Conservation (phyloP, 2,329 filamentous ascomycete species). For the Aureobasidium sp. region DNA sequence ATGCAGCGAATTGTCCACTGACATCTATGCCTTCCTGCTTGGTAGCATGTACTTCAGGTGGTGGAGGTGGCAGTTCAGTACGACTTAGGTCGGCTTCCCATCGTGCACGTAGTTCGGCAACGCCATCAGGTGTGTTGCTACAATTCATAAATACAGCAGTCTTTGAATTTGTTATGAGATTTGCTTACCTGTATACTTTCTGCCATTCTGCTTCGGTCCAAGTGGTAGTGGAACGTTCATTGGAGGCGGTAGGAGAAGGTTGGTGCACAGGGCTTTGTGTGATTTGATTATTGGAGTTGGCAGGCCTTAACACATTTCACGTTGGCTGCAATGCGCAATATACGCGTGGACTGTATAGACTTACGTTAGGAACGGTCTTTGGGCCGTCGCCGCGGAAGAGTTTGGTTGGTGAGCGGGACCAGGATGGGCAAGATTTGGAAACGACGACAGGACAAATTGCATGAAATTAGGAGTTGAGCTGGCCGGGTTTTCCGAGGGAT, state of each 20-base stretch:
- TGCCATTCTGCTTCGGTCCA: conserved; percentile 15
- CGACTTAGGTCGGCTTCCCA: conserved; percentile 18
- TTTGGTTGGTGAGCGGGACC: neutral
- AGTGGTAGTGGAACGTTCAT: conserved; percentile 3
- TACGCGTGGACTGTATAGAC: conserved; percentile 7
- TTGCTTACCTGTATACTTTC: conserved; percentile 10
- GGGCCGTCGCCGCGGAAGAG: neutral
- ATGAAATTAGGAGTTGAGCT: conserved; percentile 12
- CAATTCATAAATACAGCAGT: neutral
- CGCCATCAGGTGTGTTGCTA: conserved; percentile 17
- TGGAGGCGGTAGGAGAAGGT: conserved; percentile 3
- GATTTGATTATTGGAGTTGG: conserved; percentile 9
- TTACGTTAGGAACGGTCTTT: conserved; percentile 14
- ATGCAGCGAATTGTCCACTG: neutral
- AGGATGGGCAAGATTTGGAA: conserved; percentile 1
- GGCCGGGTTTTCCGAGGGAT: neutral
- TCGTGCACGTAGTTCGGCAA: conserved; percentile 18
- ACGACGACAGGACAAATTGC: conserved; percentile 7
- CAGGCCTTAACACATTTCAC: neutral
- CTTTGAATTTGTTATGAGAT: neutral
- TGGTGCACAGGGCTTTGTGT: conserved; percentile 9
- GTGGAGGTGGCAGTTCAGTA: conserved; percentile 19
- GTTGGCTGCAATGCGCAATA: neutral
- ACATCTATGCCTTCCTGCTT: conserved; percentile 19
- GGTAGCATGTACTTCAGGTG: conserved; percentile 16